Conservation (phyloP, 768 basidiomycete genomes). For the Ephemerocybe angulata region DNA sequence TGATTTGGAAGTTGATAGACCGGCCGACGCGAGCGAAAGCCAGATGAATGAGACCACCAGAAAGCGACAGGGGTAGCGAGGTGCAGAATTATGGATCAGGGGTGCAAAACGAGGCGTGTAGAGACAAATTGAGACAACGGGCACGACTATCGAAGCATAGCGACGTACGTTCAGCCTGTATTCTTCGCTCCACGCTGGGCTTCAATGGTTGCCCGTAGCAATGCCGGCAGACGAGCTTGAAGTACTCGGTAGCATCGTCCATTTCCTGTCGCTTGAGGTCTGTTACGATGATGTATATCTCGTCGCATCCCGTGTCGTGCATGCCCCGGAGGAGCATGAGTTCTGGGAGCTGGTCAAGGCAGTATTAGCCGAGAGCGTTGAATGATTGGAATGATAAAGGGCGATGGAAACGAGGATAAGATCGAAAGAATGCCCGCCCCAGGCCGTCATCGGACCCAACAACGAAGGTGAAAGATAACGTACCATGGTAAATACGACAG, state of each 20-base stretch:
- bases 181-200: constrained; percentile 61
- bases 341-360: constrained; percentile 57
- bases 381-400: background rate
- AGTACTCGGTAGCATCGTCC: constrained; percentile 78
- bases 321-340: constrained; percentile 77
- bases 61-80: too few relatives aligned
- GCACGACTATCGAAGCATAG: background rate
- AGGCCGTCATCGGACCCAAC: too few relatives aligned
- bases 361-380: background rate
- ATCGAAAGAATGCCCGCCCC: constrained; percentile 4
- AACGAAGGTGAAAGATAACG: constrained; percentile 15
- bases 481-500: constrained; percentile 79
- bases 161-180: constrained; percentile 67
- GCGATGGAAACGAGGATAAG: background rate
- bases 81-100: background rate
- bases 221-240: constrained; percentile 67
- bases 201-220: constrained; percentile 62
- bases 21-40: too few relatives aligned
- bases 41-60: too few relatives aligned
- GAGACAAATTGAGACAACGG: background rate
- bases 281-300: constrained; percentile 74
- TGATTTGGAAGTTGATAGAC: constrained; percentile 1
- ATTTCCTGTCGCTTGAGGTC: constrained; percentile 77
- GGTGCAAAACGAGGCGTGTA: constrained; percentile 7
- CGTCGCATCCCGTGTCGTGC: constrained; percentile 78